These are phyloP conservation scores for Aspergillus arachidicola DNA, from an alignment of 2,329 filamentous ascomycete genomes.

Conservation along the genomic window DNA sequence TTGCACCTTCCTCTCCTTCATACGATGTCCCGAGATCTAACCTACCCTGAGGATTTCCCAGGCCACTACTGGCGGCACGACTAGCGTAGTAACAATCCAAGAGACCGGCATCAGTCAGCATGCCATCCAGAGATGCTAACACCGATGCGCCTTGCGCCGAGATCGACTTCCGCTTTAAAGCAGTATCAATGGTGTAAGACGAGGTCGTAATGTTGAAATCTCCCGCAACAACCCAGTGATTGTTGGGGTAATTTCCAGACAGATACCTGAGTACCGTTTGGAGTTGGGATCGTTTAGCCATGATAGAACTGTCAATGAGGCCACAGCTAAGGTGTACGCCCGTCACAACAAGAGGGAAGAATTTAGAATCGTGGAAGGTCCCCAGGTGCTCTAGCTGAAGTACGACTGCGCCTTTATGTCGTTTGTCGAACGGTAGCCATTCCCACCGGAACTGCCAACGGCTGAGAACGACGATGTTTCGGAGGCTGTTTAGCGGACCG, in stretches of 20 bases:
- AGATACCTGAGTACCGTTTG: conserved; percentile 6
- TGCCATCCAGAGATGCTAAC: conserved; percentile 4
- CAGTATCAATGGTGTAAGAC: conserved; percentile 9
- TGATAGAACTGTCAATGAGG: conserved; percentile 9
- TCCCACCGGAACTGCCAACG: conserved; percentile 8
- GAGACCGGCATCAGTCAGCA: conserved; percentile 1
- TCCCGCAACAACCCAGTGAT: conserved; percentile 9
- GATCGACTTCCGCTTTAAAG: conserved; percentile 12
- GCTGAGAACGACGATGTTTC: conserved; percentile 13
- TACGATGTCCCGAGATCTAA: conserved; percentile 1
- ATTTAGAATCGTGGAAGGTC: not conserved
- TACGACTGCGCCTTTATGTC: conserved; percentile 8
- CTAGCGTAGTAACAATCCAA: conserved; percentile 9
- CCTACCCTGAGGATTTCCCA: not conserved
- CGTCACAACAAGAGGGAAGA: not conserved
- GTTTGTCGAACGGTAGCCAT: conserved; percentile 12
- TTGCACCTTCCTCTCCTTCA: conserved; percentile 11
- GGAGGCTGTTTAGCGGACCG: conserved; percentile 7
- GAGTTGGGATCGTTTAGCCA: conserved; percentile 9
- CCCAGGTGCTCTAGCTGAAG: conserved; percentile 1
- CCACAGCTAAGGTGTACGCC: conserved; percentile 12
- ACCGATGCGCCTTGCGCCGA: not conserved
- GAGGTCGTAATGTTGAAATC: conserved; percentile 14
- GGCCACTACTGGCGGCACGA: not conserved
- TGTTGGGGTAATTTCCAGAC: not conserved